Evolutionary conservation across 225 moss, liverwort and hornwort genomes (phyloP).

Genomic region (Antitrichia curtipendula): DNA sequence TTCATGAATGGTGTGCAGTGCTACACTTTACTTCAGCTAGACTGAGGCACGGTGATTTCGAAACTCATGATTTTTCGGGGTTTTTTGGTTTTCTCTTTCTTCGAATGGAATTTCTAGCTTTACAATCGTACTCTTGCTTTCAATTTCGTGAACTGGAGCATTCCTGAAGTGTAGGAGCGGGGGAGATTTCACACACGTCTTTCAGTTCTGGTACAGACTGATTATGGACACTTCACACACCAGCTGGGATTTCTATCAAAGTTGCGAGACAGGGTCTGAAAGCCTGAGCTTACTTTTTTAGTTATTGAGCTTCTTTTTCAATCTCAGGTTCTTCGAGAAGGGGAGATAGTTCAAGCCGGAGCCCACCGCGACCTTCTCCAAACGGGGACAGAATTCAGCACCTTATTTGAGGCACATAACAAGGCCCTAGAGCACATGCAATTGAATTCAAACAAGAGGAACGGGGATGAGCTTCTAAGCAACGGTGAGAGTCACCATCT

Average conservation of each 20-base stretch:
- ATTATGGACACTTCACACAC: background rate
- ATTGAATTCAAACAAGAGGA: background rate
- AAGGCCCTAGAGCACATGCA: slow-evolving; percentile 26
- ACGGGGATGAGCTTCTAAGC: background rate
- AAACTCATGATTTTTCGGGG: background rate
- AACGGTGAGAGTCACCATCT: background rate
- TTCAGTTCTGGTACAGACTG: background rate
- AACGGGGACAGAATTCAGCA: slow-evolving; percentile 44
- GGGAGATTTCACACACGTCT: background rate
- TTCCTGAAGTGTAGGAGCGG: background rate
- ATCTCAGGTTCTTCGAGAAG: slow-evolving; percentile 37
- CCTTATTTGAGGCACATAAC: slow-evolving; percentile 35
- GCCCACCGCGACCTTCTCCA: slow-evolving; percentile 46
- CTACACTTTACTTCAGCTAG: background rate
- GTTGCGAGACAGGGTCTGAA: background rate
- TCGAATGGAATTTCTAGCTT: background rate
- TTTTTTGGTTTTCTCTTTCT: background rate
- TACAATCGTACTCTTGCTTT: background rate
- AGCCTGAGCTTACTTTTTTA: background rate
- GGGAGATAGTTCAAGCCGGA: slow-evolving; percentile 58
- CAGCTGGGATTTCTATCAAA: background rate
- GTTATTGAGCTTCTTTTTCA: background rate
- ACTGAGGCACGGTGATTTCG: background rate
- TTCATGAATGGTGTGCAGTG: background rate
- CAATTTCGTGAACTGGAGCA: background rate